Conservation (phyloP, 257 asterid genomes). For the Jacaranda mimosifolia region DNA sequence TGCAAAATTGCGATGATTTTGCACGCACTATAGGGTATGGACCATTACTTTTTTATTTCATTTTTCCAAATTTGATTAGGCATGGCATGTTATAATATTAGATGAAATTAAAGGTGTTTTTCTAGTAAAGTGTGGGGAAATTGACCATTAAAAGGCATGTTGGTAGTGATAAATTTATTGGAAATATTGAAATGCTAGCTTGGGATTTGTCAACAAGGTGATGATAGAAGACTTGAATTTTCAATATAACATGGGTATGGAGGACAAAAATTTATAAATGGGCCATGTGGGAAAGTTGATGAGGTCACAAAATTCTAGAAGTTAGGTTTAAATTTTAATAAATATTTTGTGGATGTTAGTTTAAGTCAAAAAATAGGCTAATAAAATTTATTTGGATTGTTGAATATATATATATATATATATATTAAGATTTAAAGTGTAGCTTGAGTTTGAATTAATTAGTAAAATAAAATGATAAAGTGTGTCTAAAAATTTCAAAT, state of each 20-base stretch:
- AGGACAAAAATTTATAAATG: neutral
- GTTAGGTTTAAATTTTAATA: no score
- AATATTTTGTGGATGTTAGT: no score
- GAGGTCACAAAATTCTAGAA: neutral
- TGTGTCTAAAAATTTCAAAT: no score
- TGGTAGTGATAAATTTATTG: neutral
- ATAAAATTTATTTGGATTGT: no score
- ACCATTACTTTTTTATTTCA: neutral
- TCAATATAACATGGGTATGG: neutral
- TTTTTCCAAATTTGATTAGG: constrained; percentile 21
- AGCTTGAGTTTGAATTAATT: no score
- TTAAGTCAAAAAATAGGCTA: no score
- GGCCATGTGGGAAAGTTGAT: no score
- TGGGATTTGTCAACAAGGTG: no score
- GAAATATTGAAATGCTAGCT: neutral
- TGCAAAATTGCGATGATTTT: neutral
- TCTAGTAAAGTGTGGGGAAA: constrained; percentile 3
- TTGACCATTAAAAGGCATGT: neutral
- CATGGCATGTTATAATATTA: constrained; percentile 8
- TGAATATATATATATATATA: no score
- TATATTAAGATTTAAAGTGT: no score
- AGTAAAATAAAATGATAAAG: no score
- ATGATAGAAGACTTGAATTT: neutral
- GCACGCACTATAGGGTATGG: neutral
- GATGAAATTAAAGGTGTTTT: constrained; percentile 11